A percentile compares a stretch with the other conserved stretches of the same genome.
phyloP scores from a whole-genome alignment of 208 protist species.

The Wallacemonas sp. region DNA sequence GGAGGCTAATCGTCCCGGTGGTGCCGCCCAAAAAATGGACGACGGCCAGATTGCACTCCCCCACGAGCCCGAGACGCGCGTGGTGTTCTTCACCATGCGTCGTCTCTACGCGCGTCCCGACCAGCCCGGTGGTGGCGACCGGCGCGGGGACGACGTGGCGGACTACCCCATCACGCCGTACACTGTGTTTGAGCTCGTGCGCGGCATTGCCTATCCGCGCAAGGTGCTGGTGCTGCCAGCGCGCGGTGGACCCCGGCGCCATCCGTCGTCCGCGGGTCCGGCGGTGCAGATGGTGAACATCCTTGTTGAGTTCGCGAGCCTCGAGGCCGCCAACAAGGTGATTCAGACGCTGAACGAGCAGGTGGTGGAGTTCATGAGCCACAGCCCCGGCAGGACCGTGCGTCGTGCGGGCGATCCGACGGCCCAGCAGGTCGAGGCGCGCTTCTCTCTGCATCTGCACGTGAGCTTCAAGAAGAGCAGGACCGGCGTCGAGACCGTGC shows the following conservation, averaged over 20 bases:
- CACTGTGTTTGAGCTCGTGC: constrained; percentile 57
- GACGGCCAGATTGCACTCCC: too few species aligned
- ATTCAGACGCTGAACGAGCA: constrained; percentile 18
- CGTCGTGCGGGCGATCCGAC: background rate
- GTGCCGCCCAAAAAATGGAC: too few species aligned
- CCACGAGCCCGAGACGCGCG: constrained; percentile 4
- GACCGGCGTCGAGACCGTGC: background rate
- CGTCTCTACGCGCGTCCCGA: constrained; percentile 18
- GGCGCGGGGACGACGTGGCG: background rate
- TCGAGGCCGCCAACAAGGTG: constrained; percentile 32
- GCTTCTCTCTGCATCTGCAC: constrained; percentile 8
- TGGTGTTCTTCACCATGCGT: constrained; percentile 20
- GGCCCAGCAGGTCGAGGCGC: constrained; percentile 11
- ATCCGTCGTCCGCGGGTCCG: background rate
- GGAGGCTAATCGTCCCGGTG: too few species aligned
- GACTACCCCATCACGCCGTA: constrained; percentile 46
- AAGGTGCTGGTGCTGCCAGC: constrained; percentile 45
- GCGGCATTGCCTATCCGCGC: constrained; percentile 33
- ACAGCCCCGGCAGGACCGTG: background rate
- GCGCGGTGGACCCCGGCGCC: background rate
- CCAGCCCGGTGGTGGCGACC: background rate
- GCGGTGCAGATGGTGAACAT: constrained; percentile 22
- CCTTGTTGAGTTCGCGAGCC: constrained; percentile 57
- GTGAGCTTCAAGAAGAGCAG: background rate
- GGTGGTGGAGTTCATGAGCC: constrained; percentile 21